Percentiles rank a stretch among this genome's conserved stretches.
phyloP scores from a whole-genome alignment of 805 yeast genomes.

The Yamadazyma kitorensis region DNA sequence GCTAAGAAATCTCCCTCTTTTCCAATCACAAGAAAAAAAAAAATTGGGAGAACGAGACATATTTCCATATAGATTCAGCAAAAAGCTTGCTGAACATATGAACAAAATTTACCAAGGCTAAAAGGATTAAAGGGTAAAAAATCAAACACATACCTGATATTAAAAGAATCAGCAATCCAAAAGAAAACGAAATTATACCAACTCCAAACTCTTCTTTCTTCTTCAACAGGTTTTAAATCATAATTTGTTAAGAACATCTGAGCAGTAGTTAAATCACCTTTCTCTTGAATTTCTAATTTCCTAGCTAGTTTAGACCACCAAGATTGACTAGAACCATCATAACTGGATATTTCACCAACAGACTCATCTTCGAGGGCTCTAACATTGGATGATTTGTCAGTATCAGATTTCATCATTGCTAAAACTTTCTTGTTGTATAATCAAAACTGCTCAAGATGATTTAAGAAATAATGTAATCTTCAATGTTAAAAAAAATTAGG shows the following conservation, averaged over 20 bases:
- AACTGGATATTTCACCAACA: constrained; percentile 11
- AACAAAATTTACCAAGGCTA: too few relatives aligned
- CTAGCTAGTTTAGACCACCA: constrained; percentile 12
- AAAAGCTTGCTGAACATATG: background rate
- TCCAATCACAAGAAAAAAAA: too few relatives aligned
- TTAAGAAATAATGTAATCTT: too few relatives aligned
- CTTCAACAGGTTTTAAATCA: constrained; percentile 79
- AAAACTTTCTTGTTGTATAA: constrained; percentile 1
- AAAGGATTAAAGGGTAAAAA: too few relatives aligned
- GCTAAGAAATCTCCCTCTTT: too few relatives aligned
- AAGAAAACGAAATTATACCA: constrained; percentile 79
- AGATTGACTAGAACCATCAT: constrained; percentile 8
- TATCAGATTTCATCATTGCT: constrained; percentile 3
- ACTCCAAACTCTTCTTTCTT: constrained; percentile 72
- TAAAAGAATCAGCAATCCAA: constrained; percentile 90
- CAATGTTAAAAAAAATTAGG: too few relatives aligned
- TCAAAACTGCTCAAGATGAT: too few relatives aligned
- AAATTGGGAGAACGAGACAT: background rate
- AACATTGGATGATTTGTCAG: constrained; percentile 1
- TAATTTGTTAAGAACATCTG: constrained; percentile 70
- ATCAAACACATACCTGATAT: constrained; percentile 40
- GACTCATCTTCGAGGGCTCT: constrained; percentile 9
- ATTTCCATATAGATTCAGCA: background rate
- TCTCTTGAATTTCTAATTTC: constrained; percentile 30
- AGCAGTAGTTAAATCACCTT: constrained; percentile 45